Conservation (phyloP, 1,139 yeast species). For the Yamadazyma mexicana region DNA sequence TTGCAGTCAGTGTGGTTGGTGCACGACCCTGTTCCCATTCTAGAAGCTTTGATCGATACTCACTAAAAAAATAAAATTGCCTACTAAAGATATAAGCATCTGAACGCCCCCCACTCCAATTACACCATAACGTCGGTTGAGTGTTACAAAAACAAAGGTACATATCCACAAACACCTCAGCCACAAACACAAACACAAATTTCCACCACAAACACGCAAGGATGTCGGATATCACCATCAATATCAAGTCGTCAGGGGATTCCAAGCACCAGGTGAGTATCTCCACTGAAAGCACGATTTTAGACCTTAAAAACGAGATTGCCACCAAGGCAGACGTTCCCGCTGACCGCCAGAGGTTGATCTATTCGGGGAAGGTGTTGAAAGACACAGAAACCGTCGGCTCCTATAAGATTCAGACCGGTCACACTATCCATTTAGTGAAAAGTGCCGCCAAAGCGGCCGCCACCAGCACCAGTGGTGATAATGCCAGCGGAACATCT, state of each 20-base stretch:
- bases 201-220: background rate
- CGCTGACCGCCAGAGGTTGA: constrained; percentile 77
- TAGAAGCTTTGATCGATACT: background rate
- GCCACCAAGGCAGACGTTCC: constrained; percentile 64
- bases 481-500: constrained; percentile 20
- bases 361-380: constrained; percentile 90
- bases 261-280: constrained; percentile 70
- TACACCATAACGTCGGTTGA: background rate
- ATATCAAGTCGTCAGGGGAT: constrained; percentile 65
- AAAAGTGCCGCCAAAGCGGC: constrained; percentile 50
- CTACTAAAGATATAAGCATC: background rate
- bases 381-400: constrained; percentile 78
- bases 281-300: constrained; percentile 55
- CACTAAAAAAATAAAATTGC: background rate
- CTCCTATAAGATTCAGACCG: constrained; percentile 77
- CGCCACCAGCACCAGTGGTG: constrained; percentile 20
- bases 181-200: background rate
- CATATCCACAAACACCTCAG: no score
- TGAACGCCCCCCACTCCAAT: background rate
- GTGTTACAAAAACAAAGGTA: no score
- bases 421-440: constrained; percentile 87
- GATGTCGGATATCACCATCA: constrained; percentile 14
- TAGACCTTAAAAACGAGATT: constrained; percentile 67
- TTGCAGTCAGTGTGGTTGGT: no score
- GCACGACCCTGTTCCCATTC: constrained; percentile 1